A percentile compares a stretch with the other conserved stretches of the same genome.
Evolutionary conservation across 805 yeast genomes (phyloP).

Genomic region (Ogataea polymorpha): DNA sequence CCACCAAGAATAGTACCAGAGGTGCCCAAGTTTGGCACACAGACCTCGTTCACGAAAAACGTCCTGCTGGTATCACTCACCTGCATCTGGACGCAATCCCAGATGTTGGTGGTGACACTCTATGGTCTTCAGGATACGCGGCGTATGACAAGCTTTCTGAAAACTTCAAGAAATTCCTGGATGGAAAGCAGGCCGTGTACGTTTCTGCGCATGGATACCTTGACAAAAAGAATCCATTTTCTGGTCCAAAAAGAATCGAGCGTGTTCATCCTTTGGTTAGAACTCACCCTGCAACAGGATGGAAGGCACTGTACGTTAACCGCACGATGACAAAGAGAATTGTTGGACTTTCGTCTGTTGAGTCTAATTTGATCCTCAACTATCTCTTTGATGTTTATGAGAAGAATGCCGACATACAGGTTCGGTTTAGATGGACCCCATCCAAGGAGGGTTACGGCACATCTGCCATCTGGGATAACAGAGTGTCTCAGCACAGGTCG

Average conservation of each 20-base stretch:
- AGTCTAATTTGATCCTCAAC: slow-evolving; percentile 46
- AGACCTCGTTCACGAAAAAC: slow-evolving; percentile 52
- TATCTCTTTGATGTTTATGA: slow-evolving; percentile 42
- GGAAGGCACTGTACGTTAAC: slow-evolving; percentile 56
- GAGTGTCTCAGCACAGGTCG: slow-evolving; percentile 42
- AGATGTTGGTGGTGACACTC: slow-evolving; percentile 51
- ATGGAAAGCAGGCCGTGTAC: slow-evolving; percentile 47
- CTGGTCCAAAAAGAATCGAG: slow-evolving; percentile 46
- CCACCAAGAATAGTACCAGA: slow-evolving; percentile 4
- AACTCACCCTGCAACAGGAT: slow-evolving; percentile 64
- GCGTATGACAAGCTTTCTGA: slow-evolving; percentile 55
- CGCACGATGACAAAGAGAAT: slow-evolving; percentile 49
- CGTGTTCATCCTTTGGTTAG: slow-evolving; percentile 60
- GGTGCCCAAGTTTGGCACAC: slow-evolving; percentile 44
- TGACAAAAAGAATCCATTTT: slow-evolving; percentile 41
- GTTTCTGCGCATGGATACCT: slow-evolving; percentile 38
- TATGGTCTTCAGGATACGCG: slow-evolving; percentile 55
- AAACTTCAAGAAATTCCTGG: slow-evolving; percentile 46
- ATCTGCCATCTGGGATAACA: slow-evolving; percentile 48
- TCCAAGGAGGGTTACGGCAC: slow-evolving; percentile 37
- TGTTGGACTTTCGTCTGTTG: slow-evolving; percentile 49
- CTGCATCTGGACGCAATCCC: slow-evolving; percentile 51
- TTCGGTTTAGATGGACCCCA: slow-evolving; percentile 45
- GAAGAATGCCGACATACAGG: slow-evolving; percentile 53
- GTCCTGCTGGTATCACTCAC: slow-evolving; percentile 55